Evolutionary conservation across 352 stramenopile species (phyloP).

Genomic region (Phytophthora pinifolia): DNA sequence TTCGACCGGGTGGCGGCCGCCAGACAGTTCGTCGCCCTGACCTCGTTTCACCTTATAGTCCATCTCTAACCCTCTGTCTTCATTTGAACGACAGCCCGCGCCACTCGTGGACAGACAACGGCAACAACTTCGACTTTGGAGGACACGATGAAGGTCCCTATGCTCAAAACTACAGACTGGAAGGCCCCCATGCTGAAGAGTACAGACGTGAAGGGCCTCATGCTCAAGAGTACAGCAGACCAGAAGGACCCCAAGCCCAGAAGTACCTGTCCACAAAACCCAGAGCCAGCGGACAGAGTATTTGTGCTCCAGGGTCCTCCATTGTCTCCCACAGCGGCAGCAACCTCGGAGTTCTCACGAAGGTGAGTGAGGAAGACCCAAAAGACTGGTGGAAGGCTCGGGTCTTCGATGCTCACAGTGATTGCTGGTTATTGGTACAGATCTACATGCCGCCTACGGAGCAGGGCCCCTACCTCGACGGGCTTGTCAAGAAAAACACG

Average conservation of each 20-base stretch:
- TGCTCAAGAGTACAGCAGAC: too few relatives aligned
- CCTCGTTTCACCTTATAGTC: background rate
- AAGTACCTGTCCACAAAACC: slow-evolving; percentile 17
- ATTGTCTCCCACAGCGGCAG: slow-evolving; percentile 12
- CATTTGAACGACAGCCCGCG: background rate
- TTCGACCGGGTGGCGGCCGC: slow-evolving; percentile 8
- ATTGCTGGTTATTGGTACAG: slow-evolving; percentile 10
- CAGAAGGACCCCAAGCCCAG: too few relatives aligned
- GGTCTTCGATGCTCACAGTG: too few relatives aligned
- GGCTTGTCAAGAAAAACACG: slow-evolving; percentile 25
- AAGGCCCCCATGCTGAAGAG: too few relatives aligned
- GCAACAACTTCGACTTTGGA: slow-evolving; percentile 7
- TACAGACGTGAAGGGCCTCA: too few relatives aligned
- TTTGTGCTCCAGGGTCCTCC: slow-evolving; percentile 30
- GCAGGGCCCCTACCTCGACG: slow-evolving; percentile 25
- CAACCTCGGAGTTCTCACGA: slow-evolving; percentile 17
- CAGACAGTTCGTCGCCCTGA: slow-evolving; percentile 4
- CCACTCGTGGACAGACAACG: background rate
- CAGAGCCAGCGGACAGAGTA: slow-evolving; percentile 27
- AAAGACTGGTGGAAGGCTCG: background rate
- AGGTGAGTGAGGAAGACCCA: slow-evolving; percentile 21
- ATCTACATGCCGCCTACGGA: slow-evolving; percentile 25
- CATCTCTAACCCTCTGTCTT: background rate
- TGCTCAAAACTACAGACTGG: too few relatives aligned
- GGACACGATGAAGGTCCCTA: too few relatives aligned